A percentile compares a stretch with the other conserved stretches of the same genome.
These are phyloP conservation scores for Globisporangium middletonii DNA, from an alignment of 352 stramenopile species.

Conservation along the genomic window DNA sequence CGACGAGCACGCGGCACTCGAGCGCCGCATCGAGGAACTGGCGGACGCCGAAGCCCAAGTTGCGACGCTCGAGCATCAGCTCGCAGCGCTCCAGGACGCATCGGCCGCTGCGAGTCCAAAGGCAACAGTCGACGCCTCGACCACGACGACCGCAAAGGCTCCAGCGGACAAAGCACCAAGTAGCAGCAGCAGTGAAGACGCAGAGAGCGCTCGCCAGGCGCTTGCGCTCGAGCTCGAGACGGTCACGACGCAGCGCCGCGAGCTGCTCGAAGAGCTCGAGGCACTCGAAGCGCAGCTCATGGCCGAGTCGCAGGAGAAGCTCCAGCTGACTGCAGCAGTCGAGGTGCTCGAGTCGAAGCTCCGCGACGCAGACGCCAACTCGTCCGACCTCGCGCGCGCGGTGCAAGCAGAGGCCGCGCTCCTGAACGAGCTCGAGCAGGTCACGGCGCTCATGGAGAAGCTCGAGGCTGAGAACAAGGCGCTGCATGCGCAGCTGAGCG, in stretches of 20 bases:
- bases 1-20: conserved; percentile 11
- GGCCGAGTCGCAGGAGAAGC: conserved; percentile 43
- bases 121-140: not conserved
- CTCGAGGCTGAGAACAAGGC: conserved; percentile 8
- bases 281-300: conserved; percentile 43
- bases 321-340: conserved; percentile 7
- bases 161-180: not conserved
- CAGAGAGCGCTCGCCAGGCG: conserved; percentile 19
- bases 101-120: not conserved
- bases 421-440: conserved; percentile 5
- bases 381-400: conserved; percentile 6
- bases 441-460: conserved; percentile 4
- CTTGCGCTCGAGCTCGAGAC: conserved; percentile 25
- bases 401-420: conserved; percentile 4
- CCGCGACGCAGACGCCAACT: not conserved
- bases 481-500: not conserved
- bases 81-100: conserved; percentile 2
- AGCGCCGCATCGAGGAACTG: conserved; percentile 13
- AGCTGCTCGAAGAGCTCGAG: conserved; percentile 40
- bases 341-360: conserved; percentile 12
- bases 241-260: conserved; percentile 24
- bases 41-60: conserved; percentile 10
- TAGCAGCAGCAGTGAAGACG: conserved; percentile 8
- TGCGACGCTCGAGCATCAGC: conserved; percentile 7
- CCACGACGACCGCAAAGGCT: not conserved